Evolutionary conservation across 176 grass and related monocot species (phyloP).

Genomic region (Carex cristatella): DNA sequence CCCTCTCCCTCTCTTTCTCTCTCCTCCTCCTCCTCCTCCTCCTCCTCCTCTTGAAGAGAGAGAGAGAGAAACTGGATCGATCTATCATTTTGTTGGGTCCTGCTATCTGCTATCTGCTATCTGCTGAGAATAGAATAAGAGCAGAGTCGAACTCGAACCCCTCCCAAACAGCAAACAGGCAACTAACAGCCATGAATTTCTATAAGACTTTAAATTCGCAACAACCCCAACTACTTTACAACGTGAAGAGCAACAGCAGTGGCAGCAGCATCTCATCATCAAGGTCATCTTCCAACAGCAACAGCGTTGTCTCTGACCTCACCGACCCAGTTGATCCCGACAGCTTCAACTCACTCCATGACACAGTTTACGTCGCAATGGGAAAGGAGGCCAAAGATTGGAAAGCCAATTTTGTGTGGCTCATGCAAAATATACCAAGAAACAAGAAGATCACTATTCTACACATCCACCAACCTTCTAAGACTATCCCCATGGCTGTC

Average conservation of each 20-base stretch:
- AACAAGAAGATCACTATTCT: conserved; percentile 28
- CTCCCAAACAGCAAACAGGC: too few relatives aligned
- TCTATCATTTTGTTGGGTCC: too few relatives aligned
- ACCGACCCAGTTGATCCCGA: not conserved
- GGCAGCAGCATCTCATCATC: not conserved
- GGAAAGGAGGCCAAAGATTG: conserved; percentile 34
- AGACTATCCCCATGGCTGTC: conserved; percentile 2
- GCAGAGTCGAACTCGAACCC: not conserved
- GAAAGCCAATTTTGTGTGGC: conserved; percentile 31
- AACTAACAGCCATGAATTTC: not conserved
- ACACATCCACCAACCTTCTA: conserved; percentile 30
- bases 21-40: too few relatives aligned
- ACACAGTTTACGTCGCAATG: conserved; percentile 27
- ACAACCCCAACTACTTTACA: not conserved
- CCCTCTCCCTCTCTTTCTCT: not conserved
- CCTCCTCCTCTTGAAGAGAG: too few relatives aligned
- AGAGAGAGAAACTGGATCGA: too few relatives aligned
- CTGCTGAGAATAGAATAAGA: too few relatives aligned
- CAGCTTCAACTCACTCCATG: not conserved
- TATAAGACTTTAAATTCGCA: too few relatives aligned
- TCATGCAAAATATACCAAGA: conserved; percentile 18
- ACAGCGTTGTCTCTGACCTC: not conserved
- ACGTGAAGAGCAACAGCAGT: not conserved
- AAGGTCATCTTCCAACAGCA: not conserved
- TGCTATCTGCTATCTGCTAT: too few relatives aligned